Evolutionary conservation across 179 eudicot species (phyloP).

Genomic region (Spinacia oleracea): DNA sequence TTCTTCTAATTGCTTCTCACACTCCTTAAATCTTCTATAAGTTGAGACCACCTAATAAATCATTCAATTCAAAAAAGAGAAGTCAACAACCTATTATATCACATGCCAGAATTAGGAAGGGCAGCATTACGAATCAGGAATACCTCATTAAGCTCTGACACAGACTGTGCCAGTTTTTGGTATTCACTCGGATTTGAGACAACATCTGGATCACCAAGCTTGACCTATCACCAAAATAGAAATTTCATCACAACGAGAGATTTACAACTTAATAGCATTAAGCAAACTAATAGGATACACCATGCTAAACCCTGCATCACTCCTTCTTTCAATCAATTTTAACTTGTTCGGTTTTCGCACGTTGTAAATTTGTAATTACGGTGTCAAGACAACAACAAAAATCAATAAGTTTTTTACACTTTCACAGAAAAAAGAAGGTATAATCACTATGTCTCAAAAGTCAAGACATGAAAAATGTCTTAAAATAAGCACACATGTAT

Average conservation of each 20-base stretch:
- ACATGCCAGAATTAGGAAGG: background rate
- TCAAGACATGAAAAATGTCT: background rate
- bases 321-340: constrained; percentile 3
- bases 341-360: background rate
- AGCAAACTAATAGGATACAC: background rate
- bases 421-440: background rate
- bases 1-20: constrained; percentile 87
- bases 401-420: background rate
- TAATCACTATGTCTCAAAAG: background rate
- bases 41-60: constrained; percentile 66
- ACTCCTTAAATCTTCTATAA: constrained; percentile 75
- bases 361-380: background rate
- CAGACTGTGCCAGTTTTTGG: constrained; percentile 84
- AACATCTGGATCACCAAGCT: constrained; percentile 93
- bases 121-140: background rate
- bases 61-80: constrained; percentile 8
- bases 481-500: too few relatives aligned
- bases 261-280: background rate
- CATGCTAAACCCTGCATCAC: background rate
- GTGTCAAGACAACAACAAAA: background rate
- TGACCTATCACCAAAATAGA: constrained; percentile 47
- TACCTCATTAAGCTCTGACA: constrained; percentile 93
- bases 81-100: constrained; percentile 12
- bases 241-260: background rate
- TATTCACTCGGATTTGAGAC: constrained; percentile 90